Percentiles rank a stretch among this genome's conserved stretches.
These are phyloP conservation scores for Pyrenochaeta sp. DNA, from an alignment of 2,329 filamentous ascomycete genomes.

Conservation along the genomic window DNA sequence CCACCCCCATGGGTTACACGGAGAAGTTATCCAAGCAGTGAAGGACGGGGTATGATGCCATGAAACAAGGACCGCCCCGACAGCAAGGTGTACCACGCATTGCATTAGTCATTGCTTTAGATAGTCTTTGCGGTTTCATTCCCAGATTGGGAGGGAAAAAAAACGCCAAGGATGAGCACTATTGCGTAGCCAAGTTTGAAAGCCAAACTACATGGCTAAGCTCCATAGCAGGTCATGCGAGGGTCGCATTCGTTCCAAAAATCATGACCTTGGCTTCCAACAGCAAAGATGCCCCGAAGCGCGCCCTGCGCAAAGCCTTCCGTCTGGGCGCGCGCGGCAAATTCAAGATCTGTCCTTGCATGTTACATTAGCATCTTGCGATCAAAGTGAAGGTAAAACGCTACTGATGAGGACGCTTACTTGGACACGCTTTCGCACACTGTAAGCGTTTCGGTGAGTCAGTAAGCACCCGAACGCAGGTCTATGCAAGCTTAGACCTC, in stretches of 20 bases:
- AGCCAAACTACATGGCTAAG: not conserved
- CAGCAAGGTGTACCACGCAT: conserved; percentile 1
- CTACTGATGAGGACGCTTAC: not conserved
- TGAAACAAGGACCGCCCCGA: conserved; percentile 3
- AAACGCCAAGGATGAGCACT: not conserved
- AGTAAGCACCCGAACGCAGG: not conserved
- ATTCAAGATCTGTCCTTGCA: conserved; percentile 11
- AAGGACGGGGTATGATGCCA: conserved; percentile 2
- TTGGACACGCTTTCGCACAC: too few relatives aligned
- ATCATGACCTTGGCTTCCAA: conserved; percentile 3
- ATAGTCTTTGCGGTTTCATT: not conserved
- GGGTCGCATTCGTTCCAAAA: not conserved
- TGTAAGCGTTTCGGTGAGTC: too few relatives aligned
- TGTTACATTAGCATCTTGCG: conserved; percentile 8
- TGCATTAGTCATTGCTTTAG: not conserved
- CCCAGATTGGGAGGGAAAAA: not conserved
- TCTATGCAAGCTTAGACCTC: not conserved
- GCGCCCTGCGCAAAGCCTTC: conserved; percentile 7
- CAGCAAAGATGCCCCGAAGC: conserved; percentile 15
- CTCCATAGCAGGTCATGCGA: not conserved
- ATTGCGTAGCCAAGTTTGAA: not conserved
- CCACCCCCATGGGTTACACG: conserved; percentile 11
- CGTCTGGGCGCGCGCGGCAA: conserved; percentile 27
- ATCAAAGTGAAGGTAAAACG: not conserved
- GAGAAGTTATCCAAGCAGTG: conserved; percentile 1